These are phyloP conservation scores for Alternaria infectoria DNA, from an alignment of 2,329 filamentous ascomycete species.

Conservation along the genomic window DNA sequence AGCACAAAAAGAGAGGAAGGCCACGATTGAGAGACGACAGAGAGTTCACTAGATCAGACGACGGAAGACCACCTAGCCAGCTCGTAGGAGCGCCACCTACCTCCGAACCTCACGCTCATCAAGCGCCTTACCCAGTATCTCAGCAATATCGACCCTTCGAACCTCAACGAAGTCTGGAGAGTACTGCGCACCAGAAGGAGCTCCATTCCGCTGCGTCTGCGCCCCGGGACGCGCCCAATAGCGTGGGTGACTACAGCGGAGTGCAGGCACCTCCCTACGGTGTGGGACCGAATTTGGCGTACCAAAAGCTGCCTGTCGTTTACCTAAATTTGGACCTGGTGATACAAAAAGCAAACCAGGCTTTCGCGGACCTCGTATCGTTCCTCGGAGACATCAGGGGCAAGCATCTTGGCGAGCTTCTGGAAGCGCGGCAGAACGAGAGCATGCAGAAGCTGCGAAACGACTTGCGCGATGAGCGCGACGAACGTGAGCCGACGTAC, in stretches of 20 bases:
- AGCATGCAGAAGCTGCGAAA: constrained; percentile 53
- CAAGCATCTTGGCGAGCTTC: constrained; percentile 52
- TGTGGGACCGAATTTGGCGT: constrained; percentile 30
- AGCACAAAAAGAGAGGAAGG: constrained; percentile 83
- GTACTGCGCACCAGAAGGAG: constrained; percentile 24
- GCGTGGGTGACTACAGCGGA: constrained; percentile 24
- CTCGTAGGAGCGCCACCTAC: constrained; percentile 30
- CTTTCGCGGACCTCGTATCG: constrained; percentile 53
- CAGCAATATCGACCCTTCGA: constrained; percentile 34
- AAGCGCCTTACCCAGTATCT: constrained; percentile 26
- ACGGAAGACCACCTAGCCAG: constrained; percentile 37
- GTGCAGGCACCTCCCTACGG: constrained; percentile 27
- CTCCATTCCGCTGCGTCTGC: constrained; percentile 20
- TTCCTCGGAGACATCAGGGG: constrained; percentile 48
- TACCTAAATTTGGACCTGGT: constrained; percentile 57
- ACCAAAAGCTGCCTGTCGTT: constrained; percentile 45
- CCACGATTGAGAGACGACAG: constrained; percentile 72
- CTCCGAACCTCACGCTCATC: constrained; percentile 29
- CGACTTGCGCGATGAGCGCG: constrained; percentile 55
- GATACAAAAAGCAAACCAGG: constrained; percentile 54
- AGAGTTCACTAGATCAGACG: constrained; percentile 40
- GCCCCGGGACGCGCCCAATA: constrained; percentile 19
- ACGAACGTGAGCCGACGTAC: constrained; percentile 56
- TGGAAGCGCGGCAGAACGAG: constrained; percentile 51
- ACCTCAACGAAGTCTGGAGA: constrained; percentile 25